Base-by-base conservation (phyloP, 306 rosid genomes). In the cucumber (Cucumis sativus) region DNA sequence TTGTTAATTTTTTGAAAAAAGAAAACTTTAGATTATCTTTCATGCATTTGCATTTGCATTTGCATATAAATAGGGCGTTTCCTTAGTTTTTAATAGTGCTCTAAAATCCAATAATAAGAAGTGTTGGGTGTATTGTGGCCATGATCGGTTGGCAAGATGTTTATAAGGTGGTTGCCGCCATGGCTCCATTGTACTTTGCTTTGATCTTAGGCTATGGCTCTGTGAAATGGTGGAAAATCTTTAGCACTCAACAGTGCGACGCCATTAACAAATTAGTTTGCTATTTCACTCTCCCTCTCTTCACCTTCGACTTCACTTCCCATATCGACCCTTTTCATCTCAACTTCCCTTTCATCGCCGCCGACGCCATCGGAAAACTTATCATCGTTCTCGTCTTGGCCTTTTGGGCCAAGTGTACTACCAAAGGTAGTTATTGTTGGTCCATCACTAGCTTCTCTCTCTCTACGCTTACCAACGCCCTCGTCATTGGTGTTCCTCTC, bases 71-170 rank as follows among this genome's bases (percentile, higher is more conserved):
- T 69, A 69, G 18, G n/a, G 0, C 25, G 15, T 47, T 71, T 5
- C 39, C 25, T 8, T 23, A 14, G 15, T 18, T 70, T 23, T 14
- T 23, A 70, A 70, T 35, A 70, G 75, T 40, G 9, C 75, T 70
- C 69, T 33, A 15, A 70, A 23, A 23, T 2, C 59, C 30, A 28
- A 28, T 28, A 11, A 47, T 47, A 47, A 12, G 16, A 47, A 47
- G 15, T 47, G 52, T 47, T 47, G 52, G 52, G 52, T 1, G 0
- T 11, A 2, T 47, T 47, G 52, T 12, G 16, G 37, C 76, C 76
- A 95, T 95, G 99, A 91, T 95, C 6, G 96, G 93, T 61, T 92
- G 91, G 97, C 91, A 82, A 79, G 97, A 92, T 76, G 90, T 87
- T 23, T 91, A 89, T 72, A 92, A 91, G 83, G 99, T 95, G 58